Evolutionary conservation across 2,329 filamentous ascomycete species (phyloP), one percentile per base, ranked within the genome.

Genomic region (Falciphora oryzae): DNA sequence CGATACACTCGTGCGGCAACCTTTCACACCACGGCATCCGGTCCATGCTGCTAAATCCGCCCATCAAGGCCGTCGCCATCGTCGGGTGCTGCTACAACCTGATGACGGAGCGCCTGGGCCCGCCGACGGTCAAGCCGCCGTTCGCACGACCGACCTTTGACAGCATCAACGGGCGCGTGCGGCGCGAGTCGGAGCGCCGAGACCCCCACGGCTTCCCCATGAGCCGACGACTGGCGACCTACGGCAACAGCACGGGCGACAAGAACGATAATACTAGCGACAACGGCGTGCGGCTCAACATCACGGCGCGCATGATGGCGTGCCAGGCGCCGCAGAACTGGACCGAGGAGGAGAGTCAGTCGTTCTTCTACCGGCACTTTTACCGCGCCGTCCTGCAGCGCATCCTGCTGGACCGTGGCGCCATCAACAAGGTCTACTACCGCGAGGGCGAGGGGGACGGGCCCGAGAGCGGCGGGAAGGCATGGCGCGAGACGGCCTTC

Each of bases 81-180:
- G 92, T 99, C 66, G 95, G 95, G 60, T 99, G 95, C 80, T 99
- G 95, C 81, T 98, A 99, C 82, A 99, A 99, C 71, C 86, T 98
- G 7, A 80, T 98, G 70, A 97, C 94, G 0, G 95, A 98, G 77
- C 88, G 91, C 65, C 85, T 97, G 16, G 91, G 92, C 0, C 91
- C 93, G 1, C 90, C 92, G 25, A 93, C 92, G 0, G 94, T 91
- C 80, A 97, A 97, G 75, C 83, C 92, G 27, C 89, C 92, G 1
- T 85, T 87, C 61, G 63, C 31, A 57, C 89, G 93, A 11, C 89
- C 91, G 3, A 87, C 81, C 63, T 71, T 89, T 73, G 79, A 92
- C 67, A 81, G 86, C 7, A 76, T 89, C 70, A 89, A 89, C 69
- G 93, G 82, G 70, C 87, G 92, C 1, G 82, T 93, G 0, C 79